Percentiles rank a stretch among this genome's conserved stretches.
phyloP scores from a whole-genome alignment of 495 filamentous ascomycete species.

The Podospora fimiseda region DNA sequence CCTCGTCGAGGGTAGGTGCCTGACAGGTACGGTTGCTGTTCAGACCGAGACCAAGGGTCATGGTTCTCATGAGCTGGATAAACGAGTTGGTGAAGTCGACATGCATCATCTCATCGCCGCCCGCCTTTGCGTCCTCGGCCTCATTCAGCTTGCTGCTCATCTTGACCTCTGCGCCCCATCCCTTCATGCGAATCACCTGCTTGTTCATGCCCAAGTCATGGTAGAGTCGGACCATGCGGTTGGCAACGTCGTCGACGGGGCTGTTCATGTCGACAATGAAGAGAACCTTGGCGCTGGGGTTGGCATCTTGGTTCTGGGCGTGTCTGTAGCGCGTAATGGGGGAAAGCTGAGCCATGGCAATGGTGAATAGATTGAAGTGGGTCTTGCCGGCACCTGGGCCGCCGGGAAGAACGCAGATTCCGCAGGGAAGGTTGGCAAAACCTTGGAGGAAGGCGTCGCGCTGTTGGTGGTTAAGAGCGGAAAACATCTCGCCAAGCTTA shows the following conservation, averaged over 20 bases:
- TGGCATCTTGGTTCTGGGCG: background rate
- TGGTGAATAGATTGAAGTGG: constrained; percentile 16
- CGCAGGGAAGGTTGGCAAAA: constrained; percentile 11
- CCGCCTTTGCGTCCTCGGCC: constrained; percentile 2
- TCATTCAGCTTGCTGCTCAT: background rate
- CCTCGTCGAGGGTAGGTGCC: constrained; percentile 19
- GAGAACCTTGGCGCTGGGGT: constrained; percentile 12
- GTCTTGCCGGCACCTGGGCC: constrained; percentile 25
- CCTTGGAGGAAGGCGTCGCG: constrained; percentile 3
- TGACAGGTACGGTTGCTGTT: background rate
- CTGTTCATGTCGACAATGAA: constrained; percentile 27
- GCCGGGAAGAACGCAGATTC: constrained; percentile 17
- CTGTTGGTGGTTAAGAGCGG: background rate
- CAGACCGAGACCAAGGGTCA: background rate
- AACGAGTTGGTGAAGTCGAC: constrained; percentile 19
- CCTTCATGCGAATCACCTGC: constrained; percentile 15
- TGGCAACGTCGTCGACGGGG: constrained; percentile 14
- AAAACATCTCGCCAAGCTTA: background rate
- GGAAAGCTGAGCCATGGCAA: constrained; percentile 12
- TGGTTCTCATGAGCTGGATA: constrained; percentile 3
- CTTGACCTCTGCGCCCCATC: constrained; percentile 8
- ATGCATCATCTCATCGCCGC: background rate
- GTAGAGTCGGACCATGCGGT: constrained; percentile 11
- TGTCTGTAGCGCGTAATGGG: background rate
- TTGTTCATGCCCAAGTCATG: constrained; percentile 15